These are phyloP conservation scores for Spinacia oleracea DNA, from an alignment of 179 eudicot species.

Conservation along the genomic window DNA sequence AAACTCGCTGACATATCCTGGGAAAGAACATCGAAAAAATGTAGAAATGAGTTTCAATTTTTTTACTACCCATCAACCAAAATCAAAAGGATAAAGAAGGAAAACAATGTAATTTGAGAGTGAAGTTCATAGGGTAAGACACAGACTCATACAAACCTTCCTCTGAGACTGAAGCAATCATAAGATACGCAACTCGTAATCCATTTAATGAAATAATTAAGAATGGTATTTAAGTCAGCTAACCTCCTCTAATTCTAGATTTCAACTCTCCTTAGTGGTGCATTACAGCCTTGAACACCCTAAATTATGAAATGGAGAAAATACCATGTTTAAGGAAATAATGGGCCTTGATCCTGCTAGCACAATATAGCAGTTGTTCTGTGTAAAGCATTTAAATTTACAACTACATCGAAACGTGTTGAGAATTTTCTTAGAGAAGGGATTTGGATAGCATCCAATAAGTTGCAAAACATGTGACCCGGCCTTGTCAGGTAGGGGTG, in stretches of 20 bases:
- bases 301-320: background rate
- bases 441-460: background rate
- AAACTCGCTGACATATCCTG: slow-evolving; percentile 82
- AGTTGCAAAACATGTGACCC: background rate
- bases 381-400: background rate
- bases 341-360: background rate
- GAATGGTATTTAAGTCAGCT: background rate
- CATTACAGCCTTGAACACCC: background rate
- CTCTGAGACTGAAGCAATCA: background rate
- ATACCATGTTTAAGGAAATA: background rate
- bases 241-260: background rate
- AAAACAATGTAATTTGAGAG: background rate
- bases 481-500: background rate
- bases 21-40: slow-evolving; percentile 21
- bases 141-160: background rate
- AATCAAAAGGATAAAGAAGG: background rate
- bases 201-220: background rate
- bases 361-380: background rate
- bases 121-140: background rate
- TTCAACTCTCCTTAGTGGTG: background rate
- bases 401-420: background rate
- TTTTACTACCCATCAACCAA: background rate
- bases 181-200: background rate
- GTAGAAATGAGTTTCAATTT: background rate
- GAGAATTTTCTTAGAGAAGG: background rate